Conservation (phyloP, 208 protist genomes). For the Leishmania braziliensis region DNA sequence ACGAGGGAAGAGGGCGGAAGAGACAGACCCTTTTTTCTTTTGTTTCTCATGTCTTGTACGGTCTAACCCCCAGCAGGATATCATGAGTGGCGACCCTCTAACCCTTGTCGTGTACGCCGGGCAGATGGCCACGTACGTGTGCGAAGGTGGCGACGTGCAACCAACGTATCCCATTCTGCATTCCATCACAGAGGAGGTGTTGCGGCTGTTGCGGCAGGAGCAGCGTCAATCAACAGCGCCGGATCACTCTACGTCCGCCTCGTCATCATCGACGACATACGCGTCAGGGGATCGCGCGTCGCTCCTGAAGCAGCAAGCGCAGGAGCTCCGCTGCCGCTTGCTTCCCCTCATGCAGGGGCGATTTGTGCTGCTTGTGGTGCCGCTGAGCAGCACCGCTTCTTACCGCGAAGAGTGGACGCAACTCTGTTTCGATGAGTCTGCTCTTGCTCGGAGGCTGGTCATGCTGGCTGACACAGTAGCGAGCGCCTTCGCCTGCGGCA, state of each 20-base stretch:
- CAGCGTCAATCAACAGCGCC: neutral
- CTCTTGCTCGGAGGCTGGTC: conserved; percentile 36
- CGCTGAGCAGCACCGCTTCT: conserved; percentile 26
- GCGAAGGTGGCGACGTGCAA: conserved; percentile 41
- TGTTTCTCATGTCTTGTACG: conserved; percentile 8
- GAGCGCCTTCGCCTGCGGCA: conserved; percentile 43
- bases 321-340: conserved; percentile 11
- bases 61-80: neutral
- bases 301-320: neutral
- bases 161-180: conserved; percentile 37
- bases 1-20: no score
- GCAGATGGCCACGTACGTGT: conserved; percentile 38
- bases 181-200: conserved; percentile 28
- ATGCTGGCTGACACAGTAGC: conserved; percentile 72
- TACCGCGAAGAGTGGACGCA: conserved; percentile 39
- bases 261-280: neutral
- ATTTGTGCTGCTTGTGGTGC: conserved; percentile 47
- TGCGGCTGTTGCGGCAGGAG: conserved; percentile 3
- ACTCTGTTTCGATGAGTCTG: conserved; percentile 30
- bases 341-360: conserved; percentile 31
- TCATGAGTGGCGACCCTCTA: conserved; percentile 8
- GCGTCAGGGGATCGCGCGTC: neutral
- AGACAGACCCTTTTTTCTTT: conserved; percentile 14
- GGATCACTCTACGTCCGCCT: neutral
- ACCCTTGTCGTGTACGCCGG: conserved; percentile 37